Evolutionary conservation across 2,329 filamentous ascomycete species (phyloP).

Genomic region (Aspergillus calidoustus): DNA sequence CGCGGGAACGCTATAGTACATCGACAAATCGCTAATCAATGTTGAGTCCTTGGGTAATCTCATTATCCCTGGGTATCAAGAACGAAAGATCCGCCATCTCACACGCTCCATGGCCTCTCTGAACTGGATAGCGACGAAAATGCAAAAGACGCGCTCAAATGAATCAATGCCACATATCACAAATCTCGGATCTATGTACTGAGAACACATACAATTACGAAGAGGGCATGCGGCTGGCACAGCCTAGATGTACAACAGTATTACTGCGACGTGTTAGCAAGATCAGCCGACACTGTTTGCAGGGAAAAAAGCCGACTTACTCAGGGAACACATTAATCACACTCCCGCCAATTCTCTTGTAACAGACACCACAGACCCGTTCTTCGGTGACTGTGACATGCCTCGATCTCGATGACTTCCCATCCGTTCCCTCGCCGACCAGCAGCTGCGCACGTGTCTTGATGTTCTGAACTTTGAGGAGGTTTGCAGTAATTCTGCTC

Average conservation of each 20-base stretch:
- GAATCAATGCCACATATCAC: slow-evolving; percentile 19
- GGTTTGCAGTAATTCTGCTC: slow-evolving; percentile 73
- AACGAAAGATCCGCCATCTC: slow-evolving; percentile 30
- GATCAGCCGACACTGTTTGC: not conserved
- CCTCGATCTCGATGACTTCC: slow-evolving; percentile 61
- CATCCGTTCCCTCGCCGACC: slow-evolving; percentile 67
- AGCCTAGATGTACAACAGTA: slow-evolving; percentile 79
- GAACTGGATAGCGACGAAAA: slow-evolving; percentile 16
- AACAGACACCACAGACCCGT: slow-evolving; percentile 86
- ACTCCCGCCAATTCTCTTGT: slow-evolving; percentile 88
- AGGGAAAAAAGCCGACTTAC: slow-evolving; percentile 51
- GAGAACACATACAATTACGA: slow-evolving; percentile 25
- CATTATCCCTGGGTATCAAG: slow-evolving; percentile 44
- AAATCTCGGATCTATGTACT: slow-evolving; percentile 26
- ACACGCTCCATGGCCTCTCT: slow-evolving; percentile 15
- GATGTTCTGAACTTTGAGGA: slow-evolving; percentile 81
- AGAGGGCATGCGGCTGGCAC: slow-evolving; percentile 57
- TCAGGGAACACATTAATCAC: slow-evolving; percentile 90
- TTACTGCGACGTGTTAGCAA: slow-evolving; percentile 43
- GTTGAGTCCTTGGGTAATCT: slow-evolving; percentile 28
- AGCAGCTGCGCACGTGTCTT: slow-evolving; percentile 73
- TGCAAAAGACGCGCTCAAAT: slow-evolving; percentile 4
- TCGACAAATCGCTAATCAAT: slow-evolving; percentile 10
- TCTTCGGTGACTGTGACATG: slow-evolving; percentile 86
- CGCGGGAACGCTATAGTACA: not conserved